Percentiles rank a stretch among this genome's conserved stretches.
These are phyloP conservation scores for Rhizophora mangle DNA, from an alignment of 345 rosid species.

Conservation along the genomic window DNA sequence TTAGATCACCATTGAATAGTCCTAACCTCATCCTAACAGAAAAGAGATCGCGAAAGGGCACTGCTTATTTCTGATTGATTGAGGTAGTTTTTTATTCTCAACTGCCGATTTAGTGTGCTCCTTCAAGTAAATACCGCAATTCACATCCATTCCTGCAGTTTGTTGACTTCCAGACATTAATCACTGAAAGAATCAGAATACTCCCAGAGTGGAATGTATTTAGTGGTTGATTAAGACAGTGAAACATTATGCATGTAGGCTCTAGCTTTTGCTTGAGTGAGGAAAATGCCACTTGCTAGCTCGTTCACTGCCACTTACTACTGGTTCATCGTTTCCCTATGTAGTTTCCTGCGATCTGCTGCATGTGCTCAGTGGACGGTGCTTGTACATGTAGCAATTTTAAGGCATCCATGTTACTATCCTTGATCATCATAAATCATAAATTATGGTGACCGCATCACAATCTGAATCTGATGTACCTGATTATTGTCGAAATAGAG, in stretches of 20 bases:
- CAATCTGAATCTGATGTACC: slow-evolving; percentile 89
- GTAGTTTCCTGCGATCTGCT: no score
- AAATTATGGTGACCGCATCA: slow-evolving; percentile 70
- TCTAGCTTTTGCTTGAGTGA: no score
- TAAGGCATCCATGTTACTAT: no score
- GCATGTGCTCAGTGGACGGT: no score
- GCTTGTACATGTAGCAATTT: background rate
- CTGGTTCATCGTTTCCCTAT: no score
- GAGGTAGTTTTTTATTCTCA: slow-evolving; percentile 52
- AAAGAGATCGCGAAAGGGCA: slow-evolving; percentile 79
- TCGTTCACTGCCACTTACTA: no score
- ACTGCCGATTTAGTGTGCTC: slow-evolving; percentile 71
- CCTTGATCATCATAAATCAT: slow-evolving; percentile 52
- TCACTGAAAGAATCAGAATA: background rate
- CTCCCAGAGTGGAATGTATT: no score
- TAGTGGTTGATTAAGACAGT: no score
- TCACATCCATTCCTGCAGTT: slow-evolving; percentile 79
- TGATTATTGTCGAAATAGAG: slow-evolving; percentile 19
- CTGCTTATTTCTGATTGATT: slow-evolving; percentile 44
- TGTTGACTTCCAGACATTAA: background rate
- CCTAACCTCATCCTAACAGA: slow-evolving; percentile 81
- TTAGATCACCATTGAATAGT: slow-evolving; percentile 71
- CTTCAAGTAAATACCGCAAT: slow-evolving; percentile 69
- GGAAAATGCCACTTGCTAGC: no score
- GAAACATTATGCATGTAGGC: no score